Conservation (phyloP, 1,139 yeast species). For the Taiozyma sp. region DNA sequence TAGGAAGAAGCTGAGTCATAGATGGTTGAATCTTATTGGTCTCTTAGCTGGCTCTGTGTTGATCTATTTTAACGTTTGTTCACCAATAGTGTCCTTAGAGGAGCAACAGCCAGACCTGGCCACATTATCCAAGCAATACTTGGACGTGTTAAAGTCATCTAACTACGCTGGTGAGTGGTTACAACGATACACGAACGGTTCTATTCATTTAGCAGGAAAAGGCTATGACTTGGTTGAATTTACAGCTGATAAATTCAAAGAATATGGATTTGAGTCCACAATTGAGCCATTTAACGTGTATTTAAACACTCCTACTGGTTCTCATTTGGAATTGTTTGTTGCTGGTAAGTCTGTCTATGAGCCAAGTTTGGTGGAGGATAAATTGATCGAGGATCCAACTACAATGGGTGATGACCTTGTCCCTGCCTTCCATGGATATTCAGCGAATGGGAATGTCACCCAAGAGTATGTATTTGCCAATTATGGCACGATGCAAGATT, state of each 20-base stretch:
- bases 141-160: slow-evolving; percentile 34
- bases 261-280: slow-evolving; percentile 49
- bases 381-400: slow-evolving; percentile 62
- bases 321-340: slow-evolving; percentile 40
- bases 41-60: background rate
- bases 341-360: slow-evolving; percentile 38
- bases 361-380: slow-evolving; percentile 71
- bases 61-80: background rate
- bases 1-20: background rate
- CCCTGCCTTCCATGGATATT: slow-evolving; percentile 65
- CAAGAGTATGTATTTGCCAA: slow-evolving; percentile 54
- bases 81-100: background rate
- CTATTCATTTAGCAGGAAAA: slow-evolving; percentile 71
- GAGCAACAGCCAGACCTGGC: background rate
- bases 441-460: slow-evolving; percentile 64
- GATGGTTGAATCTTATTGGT: background rate
- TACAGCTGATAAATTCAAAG: slow-evolving; percentile 55
- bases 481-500: slow-evolving; percentile 55
- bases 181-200: slow-evolving; percentile 42
- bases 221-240: slow-evolving; percentile 58
- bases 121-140: slow-evolving; percentile 22
- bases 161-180: slow-evolving; percentile 52
- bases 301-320: slow-evolving; percentile 56
- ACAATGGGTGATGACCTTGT: slow-evolving; percentile 44
- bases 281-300: slow-evolving; percentile 56